Conservation (phyloP, 305 asterid species). For the Caryopteris hybrid region DNA sequence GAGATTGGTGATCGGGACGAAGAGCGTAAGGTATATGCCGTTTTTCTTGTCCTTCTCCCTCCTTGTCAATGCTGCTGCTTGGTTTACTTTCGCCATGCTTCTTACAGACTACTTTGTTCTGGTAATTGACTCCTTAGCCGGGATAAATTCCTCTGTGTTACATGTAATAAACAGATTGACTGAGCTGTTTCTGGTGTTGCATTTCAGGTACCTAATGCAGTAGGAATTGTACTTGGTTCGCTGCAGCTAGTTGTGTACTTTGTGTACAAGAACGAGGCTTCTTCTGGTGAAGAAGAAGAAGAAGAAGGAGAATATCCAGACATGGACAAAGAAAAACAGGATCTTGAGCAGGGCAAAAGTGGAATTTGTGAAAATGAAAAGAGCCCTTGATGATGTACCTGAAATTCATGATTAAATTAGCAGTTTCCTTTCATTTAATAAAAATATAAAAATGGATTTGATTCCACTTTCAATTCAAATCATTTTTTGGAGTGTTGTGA, state of each 20-base stretch:
- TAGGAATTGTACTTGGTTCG: constrained; percentile 20
- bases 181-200: not conserved
- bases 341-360: not conserved
- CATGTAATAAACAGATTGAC: not conserved
- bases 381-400: not conserved
- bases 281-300: not conserved
- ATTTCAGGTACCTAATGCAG: constrained; percentile 21
- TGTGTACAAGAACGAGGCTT: not conserved
- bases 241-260: constrained; percentile 18
- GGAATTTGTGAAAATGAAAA: not conserved
- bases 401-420: not conserved
- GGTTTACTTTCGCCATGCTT: constrained; percentile 35
- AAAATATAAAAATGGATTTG: not conserved
- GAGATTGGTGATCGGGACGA: constrained; percentile 29
- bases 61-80: constrained; percentile 31
- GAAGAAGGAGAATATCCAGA: not conserved
- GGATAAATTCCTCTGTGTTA: not conserved
- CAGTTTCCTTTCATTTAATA: no score
- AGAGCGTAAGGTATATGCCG: constrained; percentile 35
- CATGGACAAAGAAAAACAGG: not conserved
- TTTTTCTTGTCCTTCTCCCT: constrained; percentile 31
- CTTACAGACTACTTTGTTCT: constrained; percentile 32
- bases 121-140: no score
- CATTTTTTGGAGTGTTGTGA: not conserved
- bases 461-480: not conserved